Percentiles rank a stretch among this genome's conserved stretches.
Conservation (phyloP, 192 early-diverging fungal species). For the Endogone sp. region DNA sequence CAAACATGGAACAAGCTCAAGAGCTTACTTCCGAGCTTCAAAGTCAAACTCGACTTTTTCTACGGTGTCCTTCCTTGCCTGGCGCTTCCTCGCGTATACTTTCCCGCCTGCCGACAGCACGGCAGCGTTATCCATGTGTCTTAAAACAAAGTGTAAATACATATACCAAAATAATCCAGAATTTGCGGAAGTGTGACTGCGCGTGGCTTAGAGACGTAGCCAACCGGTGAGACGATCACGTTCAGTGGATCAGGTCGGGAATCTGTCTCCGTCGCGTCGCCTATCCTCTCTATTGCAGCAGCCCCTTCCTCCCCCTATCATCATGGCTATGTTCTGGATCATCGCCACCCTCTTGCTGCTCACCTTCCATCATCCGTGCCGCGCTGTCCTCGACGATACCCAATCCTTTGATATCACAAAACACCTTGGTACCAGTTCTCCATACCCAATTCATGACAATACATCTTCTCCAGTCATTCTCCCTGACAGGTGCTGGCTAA, state of each 20-base stretch:
- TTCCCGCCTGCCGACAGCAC: slow-evolving; percentile 55
- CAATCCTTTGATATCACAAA: neutral
- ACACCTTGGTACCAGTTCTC: slow-evolving; percentile 7
- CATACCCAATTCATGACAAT: neutral
- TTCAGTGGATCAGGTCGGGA: too few species aligned
- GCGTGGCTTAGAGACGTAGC: too few species aligned
- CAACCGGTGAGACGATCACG: too few species aligned
- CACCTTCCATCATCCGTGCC: neutral
- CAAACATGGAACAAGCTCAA: neutral
- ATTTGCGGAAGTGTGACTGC: too few species aligned
- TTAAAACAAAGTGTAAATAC: too few species aligned
- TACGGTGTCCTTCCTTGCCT: slow-evolving; percentile 55
- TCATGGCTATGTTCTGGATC: neutral
- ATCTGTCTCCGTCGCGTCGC: too few species aligned
- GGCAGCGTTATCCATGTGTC: slow-evolving; percentile 47
- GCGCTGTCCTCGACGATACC: neutral
- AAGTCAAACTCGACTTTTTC: slow-evolving; percentile 63
- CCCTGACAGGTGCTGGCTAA: neutral
- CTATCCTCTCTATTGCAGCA: too few species aligned
- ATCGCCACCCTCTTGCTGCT: neutral
- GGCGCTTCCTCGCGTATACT: slow-evolving; percentile 68
- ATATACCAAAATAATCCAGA: too few species aligned
- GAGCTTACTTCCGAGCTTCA: slow-evolving; percentile 51
- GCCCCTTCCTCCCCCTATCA: neutral
- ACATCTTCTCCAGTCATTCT: neutral